phyloP scores from a whole-genome alignment of 2,329 filamentous ascomycete species.

The Bipolaris cookei region DNA sequence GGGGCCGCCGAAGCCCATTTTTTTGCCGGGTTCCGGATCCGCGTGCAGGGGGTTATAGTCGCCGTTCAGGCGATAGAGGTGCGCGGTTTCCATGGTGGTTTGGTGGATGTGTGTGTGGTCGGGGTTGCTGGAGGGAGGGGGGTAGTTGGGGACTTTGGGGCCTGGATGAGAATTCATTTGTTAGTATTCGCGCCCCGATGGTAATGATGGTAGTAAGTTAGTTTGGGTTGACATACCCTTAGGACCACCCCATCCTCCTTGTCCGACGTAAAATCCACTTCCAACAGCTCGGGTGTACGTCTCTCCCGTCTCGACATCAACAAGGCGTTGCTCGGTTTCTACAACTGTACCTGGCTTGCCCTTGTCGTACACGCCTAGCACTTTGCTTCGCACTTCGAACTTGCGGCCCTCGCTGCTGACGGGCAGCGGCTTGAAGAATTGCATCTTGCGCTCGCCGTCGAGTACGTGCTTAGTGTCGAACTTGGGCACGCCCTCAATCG shows the following conservation, averaged over 20 bases:
- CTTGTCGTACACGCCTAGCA: constrained; percentile 89
- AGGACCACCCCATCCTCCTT: constrained; percentile 85
- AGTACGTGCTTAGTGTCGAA: constrained; percentile 77
- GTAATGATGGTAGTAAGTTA: not conserved
- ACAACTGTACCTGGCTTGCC: constrained; percentile 82
- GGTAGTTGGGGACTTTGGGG: constrained; percentile 77
- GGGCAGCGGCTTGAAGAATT: constrained; percentile 78
- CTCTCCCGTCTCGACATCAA: constrained; percentile 72
- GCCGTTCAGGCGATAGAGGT: constrained; percentile 72
- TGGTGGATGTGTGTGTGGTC: constrained; percentile 74
- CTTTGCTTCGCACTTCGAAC: constrained; percentile 78
- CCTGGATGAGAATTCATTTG: constrained; percentile 33
- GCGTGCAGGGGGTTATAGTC: constrained; percentile 96
- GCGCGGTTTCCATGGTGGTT: constrained; percentile 73
- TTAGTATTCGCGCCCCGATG: not conserved
- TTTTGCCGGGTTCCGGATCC: constrained; percentile 79
- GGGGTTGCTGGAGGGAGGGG: constrained; percentile 74
- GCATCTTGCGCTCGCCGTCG: constrained; percentile 82
- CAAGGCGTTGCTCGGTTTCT: constrained; percentile 77
- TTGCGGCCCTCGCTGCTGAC: constrained; percentile 71
- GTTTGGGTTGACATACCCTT: constrained; percentile 65
- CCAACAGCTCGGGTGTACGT: constrained; percentile 73
- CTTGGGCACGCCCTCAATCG: constrained; percentile 77
- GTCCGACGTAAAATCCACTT: constrained; percentile 79
- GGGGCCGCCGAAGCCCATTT: constrained; percentile 89